Evolutionary conservation across 2,329 filamentous ascomycete genomes (phyloP), one percentile per base, ranked within the genome.

Genomic region (Ascochyta rabiei): DNA sequence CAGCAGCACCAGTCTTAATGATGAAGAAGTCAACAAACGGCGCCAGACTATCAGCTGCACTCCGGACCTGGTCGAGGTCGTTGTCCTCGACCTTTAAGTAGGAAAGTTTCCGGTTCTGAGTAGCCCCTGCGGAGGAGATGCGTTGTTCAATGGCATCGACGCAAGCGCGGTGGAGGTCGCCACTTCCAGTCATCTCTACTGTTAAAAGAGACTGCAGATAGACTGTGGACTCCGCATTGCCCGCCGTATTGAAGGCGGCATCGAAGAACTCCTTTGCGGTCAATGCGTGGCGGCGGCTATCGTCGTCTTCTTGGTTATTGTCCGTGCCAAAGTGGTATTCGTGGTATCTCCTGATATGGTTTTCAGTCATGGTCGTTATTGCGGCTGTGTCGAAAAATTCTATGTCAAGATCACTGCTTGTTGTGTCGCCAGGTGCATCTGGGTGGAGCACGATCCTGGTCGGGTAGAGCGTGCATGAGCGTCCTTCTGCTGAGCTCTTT

Each of bases 201-300:
- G 21, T 35, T 7, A 54, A 6, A 5, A 54, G 12, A 23, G 33
- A 39, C 16, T 44, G 33, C 4, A 54, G 21, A 10, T 18, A 6
- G 0, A 1, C 9, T 9, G n/a, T 6, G 7, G 40, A 31, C 5
- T 48, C 33, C 1, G 8, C 1, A 13, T 40, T 35, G 24, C 26
- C 34, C 16, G 12, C 8, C n/a, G 39, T 31, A 6, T 48, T 23
- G 40, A 54, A 39, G n/a, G 51, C 51, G 15, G 28, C 21, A 8
- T 54, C 39, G n/a, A 54, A 48, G 21, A 54, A 54, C 5, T 54
- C 51, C n/a, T 48, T 31, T 8, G 51, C 51, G 1, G 44, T 54
- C 7, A 33, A 39, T 21, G 51, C 51, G 7, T 48, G 21, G 16
- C 39, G 51, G 16, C 33, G 51, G 19, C 39, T 45, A 13, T 54